A percentile compares a stretch with the other conserved stretches of the same genome.
Conservation (phyloP, 2,329 filamentous ascomycete genomes). For the Stromatinia cepivora region DNA sequence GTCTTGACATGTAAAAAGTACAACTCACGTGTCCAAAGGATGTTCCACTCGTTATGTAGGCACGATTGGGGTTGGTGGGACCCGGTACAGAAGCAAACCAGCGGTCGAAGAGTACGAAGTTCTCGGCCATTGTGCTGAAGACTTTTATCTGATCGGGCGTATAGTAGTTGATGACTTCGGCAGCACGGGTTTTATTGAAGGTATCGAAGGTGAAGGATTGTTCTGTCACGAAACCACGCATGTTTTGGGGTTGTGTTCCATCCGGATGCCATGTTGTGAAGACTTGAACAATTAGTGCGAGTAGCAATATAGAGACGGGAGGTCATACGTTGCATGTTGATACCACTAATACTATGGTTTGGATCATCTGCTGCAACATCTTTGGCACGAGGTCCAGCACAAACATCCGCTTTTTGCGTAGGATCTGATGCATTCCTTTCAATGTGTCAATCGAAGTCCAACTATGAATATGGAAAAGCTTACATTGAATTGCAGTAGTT, state of each 20-base stretch:
- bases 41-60: conserved; percentile 44
- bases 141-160: conserved; percentile 45
- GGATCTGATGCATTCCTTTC: conserved; percentile 37
- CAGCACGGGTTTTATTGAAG: conserved; percentile 43
- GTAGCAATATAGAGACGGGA: neutral
- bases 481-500: conserved; percentile 47
- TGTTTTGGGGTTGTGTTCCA: conserved; percentile 34
- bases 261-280: conserved; percentile 44
- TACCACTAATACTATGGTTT: conserved; percentile 46
- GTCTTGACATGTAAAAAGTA: too few species aligned
- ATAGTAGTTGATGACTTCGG: conserved; percentile 48
- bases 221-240: conserved; percentile 47
- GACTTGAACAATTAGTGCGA: conserved; percentile 32
- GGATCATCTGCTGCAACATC: conserved; percentile 47
- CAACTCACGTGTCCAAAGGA: conserved; percentile 43
- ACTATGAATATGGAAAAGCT: conserved; percentile 21
- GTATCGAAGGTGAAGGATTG: conserved; percentile 44
- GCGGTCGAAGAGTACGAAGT: conserved; percentile 48
- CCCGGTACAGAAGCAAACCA: conserved; percentile 47
- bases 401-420: conserved; percentile 39
- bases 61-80: conserved; percentile 43
- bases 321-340: conserved; percentile 44
- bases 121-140: conserved; percentile 45
- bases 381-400: conserved; percentile 43
- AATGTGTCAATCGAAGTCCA: conserved; percentile 16